These are phyloP conservation scores for Citrus maxima DNA, from an alignment of 345 rosid species.

Conservation along the genomic window DNA sequence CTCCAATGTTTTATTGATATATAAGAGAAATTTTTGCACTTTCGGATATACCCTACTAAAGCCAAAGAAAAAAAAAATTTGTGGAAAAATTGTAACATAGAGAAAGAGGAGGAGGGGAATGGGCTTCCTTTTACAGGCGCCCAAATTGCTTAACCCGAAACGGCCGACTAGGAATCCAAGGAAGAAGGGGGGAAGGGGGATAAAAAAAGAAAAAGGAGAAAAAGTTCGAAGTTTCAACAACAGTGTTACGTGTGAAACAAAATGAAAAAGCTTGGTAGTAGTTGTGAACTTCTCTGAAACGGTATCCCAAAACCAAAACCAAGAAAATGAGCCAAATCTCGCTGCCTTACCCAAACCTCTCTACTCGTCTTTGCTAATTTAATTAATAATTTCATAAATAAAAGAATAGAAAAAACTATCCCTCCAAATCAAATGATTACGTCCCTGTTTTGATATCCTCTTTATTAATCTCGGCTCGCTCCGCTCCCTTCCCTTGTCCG, in stretches of 20 bases:
- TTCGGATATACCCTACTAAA: too few species aligned
- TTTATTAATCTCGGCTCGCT: neutral
- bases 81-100: too few species aligned
- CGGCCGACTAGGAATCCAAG: too few species aligned
- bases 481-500: neutral
- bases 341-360: neutral
- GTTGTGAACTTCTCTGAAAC: neutral
- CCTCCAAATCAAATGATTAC: neutral
- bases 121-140: neutral
- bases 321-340: neutral
- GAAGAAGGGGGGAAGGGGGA: fast-evolving
- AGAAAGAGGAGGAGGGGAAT: too few species aligned
- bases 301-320: slow-evolving; percentile 2
- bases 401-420: neutral
- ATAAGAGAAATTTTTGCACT: too few species aligned
- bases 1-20: too few species aligned
- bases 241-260: too few species aligned
- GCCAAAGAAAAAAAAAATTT: too few species aligned
- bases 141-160: neutral
- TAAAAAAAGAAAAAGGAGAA: too few species aligned
- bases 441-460: neutral
- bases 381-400: neutral
- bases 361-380: neutral
- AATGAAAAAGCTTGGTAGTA: too few species aligned
- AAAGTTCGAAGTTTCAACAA: too few species aligned